Evolutionary conservation across 257 asterid species (phyloP), one percentile per base, ranked within the genome.

Genomic region (Nicotiana obtusifolia): DNA sequence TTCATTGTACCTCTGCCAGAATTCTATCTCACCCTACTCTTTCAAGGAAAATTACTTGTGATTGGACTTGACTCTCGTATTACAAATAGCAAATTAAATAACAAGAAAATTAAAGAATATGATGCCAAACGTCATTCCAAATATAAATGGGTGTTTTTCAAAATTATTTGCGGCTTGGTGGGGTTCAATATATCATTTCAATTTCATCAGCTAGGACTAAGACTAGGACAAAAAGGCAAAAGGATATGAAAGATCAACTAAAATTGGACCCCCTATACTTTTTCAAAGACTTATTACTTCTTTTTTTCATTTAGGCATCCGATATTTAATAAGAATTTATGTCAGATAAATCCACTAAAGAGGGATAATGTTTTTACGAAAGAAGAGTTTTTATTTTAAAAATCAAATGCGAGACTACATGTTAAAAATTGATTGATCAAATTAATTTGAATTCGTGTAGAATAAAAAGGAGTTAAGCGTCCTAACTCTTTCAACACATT

Each of bases 401-500:
- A 7, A 6, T 37, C 1, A 37, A 37, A 7, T 37, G 7, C 44
- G 44, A 37, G 8, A 37, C 7, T 1, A 37, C 8, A 6, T 6
- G 7, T 7, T 37, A 37, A 6, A 7, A 7, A 7, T 6, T 37
- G 9, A 35, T 35, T 35, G 10, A 37, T 37, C 6, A 0, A 7
- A 37, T 37, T 37, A 37, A 37, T 6, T 1, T 37, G 0, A 37
- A 37, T 7, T 37, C 2, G 1, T 6, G 0, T 35, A 1, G 41
- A 7, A 35, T 7, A 35, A 5, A 35, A 5, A 28, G 31, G 31
- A 3, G 33, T 37, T 37, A 35, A 35, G 41, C 41, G 41, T 6
- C 41, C 41, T 2, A 30, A 30, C 31, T 16, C 82, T 90, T 33
- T 80, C 88, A 0, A 85, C 97, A 1, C 77, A 87, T 80, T 84